Percentiles rank a stretch among this genome's conserved stretches.
Conservation (phyloP, 2,329 filamentous ascomycete species). For the Rutstroemia sp. region DNA sequence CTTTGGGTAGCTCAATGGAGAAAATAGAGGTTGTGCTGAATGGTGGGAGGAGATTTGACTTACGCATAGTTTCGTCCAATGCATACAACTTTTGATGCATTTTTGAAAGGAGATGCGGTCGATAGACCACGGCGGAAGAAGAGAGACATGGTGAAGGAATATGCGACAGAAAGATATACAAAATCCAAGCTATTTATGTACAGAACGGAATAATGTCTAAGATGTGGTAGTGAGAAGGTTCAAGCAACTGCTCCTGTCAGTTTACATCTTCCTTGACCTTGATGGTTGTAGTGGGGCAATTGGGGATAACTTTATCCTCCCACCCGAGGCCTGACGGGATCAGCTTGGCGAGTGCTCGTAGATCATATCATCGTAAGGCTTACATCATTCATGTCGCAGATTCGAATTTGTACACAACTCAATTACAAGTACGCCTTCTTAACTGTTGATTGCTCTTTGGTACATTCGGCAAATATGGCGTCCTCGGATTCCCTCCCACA, state of each 20-base stretch:
- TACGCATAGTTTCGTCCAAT: slow-evolving; percentile 96
- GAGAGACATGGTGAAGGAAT: slow-evolving; percentile 21
- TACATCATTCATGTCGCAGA: no score
- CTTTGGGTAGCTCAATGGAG: slow-evolving; percentile 1
- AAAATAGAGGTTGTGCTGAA: not conserved
- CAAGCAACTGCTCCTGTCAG: no score
- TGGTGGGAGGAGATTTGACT: slow-evolving; percentile 29
- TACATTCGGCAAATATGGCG: not conserved
- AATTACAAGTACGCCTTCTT: no score
- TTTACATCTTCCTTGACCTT: no score
- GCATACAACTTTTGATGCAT: slow-evolving; percentile 59
- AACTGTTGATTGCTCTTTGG: no score
- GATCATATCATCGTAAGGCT: no score
- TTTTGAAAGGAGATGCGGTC: slow-evolving; percentile 40
- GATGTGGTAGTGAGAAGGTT: not conserved
- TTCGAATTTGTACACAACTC: no score
- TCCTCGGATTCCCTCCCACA: not conserved
- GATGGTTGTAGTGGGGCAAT: no score
- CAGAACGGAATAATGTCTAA: not conserved
- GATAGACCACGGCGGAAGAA: slow-evolving; percentile 26
- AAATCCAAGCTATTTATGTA: not conserved
- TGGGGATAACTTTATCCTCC: no score
- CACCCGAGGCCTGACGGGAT: no score
- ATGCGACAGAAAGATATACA: not conserved
- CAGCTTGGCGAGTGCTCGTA: no score